Conservation (phyloP, 2,329 filamentous ascomycete genomes). For the Fusarium hainanense region DNA sequence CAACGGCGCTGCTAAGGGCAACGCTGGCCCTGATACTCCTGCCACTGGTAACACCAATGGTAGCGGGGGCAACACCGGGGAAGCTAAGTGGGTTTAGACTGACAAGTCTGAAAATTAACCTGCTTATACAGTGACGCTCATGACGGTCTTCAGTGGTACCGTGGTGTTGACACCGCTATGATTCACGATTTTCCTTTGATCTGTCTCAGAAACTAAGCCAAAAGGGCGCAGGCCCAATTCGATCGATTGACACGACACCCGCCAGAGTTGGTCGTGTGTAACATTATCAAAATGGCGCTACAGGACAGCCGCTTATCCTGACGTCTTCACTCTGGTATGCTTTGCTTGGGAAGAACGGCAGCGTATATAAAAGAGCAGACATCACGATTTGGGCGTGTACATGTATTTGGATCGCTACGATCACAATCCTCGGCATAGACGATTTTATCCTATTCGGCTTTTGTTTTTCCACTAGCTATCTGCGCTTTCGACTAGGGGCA, state of each 20-base stretch:
- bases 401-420: conserved; percentile 50
- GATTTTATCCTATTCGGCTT: conserved; percentile 37
- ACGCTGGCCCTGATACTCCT: conserved; percentile 3
- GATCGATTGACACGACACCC: conserved; percentile 46
- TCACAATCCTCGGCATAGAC: conserved; percentile 47
- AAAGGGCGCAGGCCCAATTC: conserved; percentile 40
- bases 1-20: conserved; percentile 21
- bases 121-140: conserved; percentile 51
- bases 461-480: conserved; percentile 36
- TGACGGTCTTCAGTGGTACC: conserved; percentile 43
- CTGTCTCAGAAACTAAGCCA: conserved; percentile 47
- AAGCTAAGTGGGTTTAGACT: conserved; percentile 55
- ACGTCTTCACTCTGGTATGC: conserved; percentile 22
- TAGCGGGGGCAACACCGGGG: conserved; percentile 46
- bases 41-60: conserved; percentile 28
- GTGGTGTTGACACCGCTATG: conserved; percentile 53
- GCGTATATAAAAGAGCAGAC: conserved; percentile 24
- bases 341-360: conserved; percentile 29
- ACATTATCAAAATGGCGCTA: conserved; percentile 49
- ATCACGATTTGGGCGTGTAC: conserved; percentile 46
- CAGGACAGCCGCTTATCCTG: conserved; percentile 39
- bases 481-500: conserved; percentile 23
- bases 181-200: conserved; percentile 56
- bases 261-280: conserved; percentile 50
- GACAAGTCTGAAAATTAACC: conserved; percentile 42